Base-by-base conservation (phyloP, 1,284 basidiomycete genomes). In the Microbotryomycetes sp. region DNA sequence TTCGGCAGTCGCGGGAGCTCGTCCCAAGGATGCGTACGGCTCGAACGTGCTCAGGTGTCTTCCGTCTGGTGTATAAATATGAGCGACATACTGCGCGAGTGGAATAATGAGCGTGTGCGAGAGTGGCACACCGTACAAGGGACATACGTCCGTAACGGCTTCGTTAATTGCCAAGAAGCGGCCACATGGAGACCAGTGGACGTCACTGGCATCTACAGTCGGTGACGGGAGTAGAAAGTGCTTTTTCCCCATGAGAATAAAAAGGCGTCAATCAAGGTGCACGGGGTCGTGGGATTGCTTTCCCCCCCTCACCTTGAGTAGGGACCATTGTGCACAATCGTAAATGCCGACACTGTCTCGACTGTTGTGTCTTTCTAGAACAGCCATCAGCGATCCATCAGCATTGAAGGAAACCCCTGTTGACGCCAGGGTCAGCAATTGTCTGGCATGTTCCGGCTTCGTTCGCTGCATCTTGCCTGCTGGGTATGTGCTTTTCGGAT, bases 131-230 rank as follows among this genome's bases (percentile, higher is more conserved):
- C 23, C 16, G 58, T 13, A 18, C 27, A 15, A 50, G 48, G 6
- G 18, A 30, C 57, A 24, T 23, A 62, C 62, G 9, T 67, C 60
- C 3, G 61, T 65, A 23, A 61, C 21, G n/a, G 45, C 50, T 16
- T 68, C 66, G 70, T 70, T 70, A 1, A 68, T 50, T 1, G 69
- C 68, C 47, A 72, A 28, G 49, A 69, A 69, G 11, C 62, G 57
- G 1, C 68, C 68, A 48, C 70, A 68, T 0, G 70, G 70, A 9
- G 64, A 67, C 61, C 62, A 70, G 18, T 56, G 29, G 24, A 72
- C 35, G 24, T 65, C 65, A 18, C 51, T 59, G 15, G 66, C 55
- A 45, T 72, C 69, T 5, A 49, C 58, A 3, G 66, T 56, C 1
- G 61, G 59, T 13, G 60, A 53, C 5, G 48, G 50, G 3, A 71